Percentiles rank a stretch among this genome's conserved stretches.
phyloP scores from a whole-genome alignment of 2,329 filamentous ascomycete genomes.

The Rutstroemia sp. region DNA sequence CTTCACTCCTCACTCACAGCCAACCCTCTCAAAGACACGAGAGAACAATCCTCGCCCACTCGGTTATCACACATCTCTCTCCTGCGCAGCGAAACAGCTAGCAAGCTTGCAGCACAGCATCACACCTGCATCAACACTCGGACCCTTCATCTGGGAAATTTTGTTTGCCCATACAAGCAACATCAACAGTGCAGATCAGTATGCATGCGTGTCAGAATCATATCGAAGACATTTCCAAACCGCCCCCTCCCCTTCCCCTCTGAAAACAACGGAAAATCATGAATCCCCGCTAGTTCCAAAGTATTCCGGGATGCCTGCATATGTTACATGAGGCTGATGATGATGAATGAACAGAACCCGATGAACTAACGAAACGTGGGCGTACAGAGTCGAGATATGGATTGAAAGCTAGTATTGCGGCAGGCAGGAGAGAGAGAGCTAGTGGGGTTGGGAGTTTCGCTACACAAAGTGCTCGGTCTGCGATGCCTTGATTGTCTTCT shows the following conservation, averaged over 20 bases:
- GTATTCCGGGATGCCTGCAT: not conserved
- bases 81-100: not conserved
- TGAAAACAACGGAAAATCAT: not conserved
- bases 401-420: not conserved
- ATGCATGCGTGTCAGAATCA: constrained; percentile 3
- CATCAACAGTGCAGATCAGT: constrained; percentile 3
- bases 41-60: not conserved
- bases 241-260: too few species aligned
- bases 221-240: not conserved
- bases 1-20: not conserved
- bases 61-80: not conserved
- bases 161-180: not conserved
- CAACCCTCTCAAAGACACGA: not conserved
- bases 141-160: not conserved
- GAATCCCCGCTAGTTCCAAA: not conserved
- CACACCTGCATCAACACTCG: not conserved
- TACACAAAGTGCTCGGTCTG: not conserved
- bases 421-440: not conserved
- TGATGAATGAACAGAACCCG: not conserved
- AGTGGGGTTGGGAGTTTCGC: not conserved
- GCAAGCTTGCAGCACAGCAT: not conserved
- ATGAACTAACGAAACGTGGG: not conserved
- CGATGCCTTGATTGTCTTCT: not conserved
- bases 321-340: not conserved
- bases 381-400: not conserved